Evolutionary conservation across 192 early-diverging fungal species (phyloP).

Genomic region (Neocallimastix lanati): DNA sequence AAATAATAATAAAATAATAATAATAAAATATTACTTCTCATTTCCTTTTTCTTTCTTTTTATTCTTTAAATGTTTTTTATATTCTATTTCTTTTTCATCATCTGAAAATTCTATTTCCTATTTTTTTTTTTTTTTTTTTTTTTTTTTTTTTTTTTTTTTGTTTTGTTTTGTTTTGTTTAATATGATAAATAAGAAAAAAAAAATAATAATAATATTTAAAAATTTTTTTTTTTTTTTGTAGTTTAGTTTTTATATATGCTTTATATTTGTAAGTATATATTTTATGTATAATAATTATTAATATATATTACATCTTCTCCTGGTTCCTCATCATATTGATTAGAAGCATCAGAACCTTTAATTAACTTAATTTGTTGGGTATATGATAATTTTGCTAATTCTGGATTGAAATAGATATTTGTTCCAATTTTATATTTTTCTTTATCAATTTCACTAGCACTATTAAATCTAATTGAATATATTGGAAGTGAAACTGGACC

Average conservation of each 20-base stretch:
- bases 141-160: no score
- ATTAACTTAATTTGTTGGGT: constrained; percentile 36
- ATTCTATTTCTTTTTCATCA: constrained; percentile 66
- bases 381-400: constrained; percentile 41
- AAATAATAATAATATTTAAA: no score
- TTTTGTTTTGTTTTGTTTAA: no score
- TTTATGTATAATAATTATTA: not conserved
- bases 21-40: not conserved
- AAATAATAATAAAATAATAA: no score
- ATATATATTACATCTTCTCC: constrained; percentile 27
- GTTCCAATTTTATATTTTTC: constrained; percentile 16
- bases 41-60: constrained; percentile 12
- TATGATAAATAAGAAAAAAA: no score
- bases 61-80: constrained; percentile 24
- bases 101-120: constrained; percentile 84
- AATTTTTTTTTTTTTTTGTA: no score
- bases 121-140: not conserved
- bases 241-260: no score
- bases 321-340: constrained; percentile 81
- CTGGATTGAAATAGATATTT: constrained; percentile 42
- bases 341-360: constrained; percentile 85
- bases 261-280: no score
- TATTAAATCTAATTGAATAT: constrained; percentile 63
- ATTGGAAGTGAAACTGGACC: constrained; percentile 69
- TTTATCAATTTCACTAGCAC: constrained; percentile 32